A percentile compares a stretch with the other conserved stretches of the same genome.
phyloP scores from a whole-genome alignment of 495 filamentous ascomycete species.

The Geopyxis carbonaria region DNA sequence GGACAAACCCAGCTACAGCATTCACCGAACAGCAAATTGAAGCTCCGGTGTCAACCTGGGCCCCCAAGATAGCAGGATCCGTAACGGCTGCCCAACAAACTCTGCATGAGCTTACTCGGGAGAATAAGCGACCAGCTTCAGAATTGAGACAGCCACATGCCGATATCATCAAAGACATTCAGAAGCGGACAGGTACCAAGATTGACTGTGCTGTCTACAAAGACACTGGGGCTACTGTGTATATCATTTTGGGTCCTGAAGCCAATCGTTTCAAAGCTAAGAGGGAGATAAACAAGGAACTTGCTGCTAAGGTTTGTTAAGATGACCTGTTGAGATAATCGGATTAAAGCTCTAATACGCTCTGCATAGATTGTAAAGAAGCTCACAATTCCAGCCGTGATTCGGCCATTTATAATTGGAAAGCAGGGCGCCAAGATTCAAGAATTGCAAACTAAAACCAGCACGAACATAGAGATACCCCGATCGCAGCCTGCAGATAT shows the following conservation, averaged over 20 bases:
- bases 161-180: constrained; percentile 75
- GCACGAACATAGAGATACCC: constrained; percentile 75
- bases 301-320: constrained; percentile 58
- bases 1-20: constrained; percentile 19
- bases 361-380: constrained; percentile 46
- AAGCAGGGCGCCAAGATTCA: constrained; percentile 79
- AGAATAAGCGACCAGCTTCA: constrained; percentile 52
- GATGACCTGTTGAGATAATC: neutral
- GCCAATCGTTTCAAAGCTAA: constrained; percentile 65
- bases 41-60: constrained; percentile 16
- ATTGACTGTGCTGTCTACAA: constrained; percentile 48
- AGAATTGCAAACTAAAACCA: constrained; percentile 63
- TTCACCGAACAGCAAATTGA: constrained; percentile 19
- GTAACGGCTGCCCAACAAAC: constrained; percentile 66
- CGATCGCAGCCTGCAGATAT: constrained; percentile 45
- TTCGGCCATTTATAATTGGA: constrained; percentile 77
- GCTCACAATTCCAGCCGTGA: constrained; percentile 64
- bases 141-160: constrained; percentile 63
- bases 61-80: constrained; percentile 46
- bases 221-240: constrained; percentile 50
- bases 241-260: constrained; percentile 53
- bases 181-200: constrained; percentile 67
- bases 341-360: neutral
- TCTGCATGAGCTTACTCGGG: constrained; percentile 53
- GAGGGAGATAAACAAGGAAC: constrained; percentile 66